Evolutionary conservation across 345 rosid genomes (phyloP), one percentile per base, ranked within the genome.

Genomic region (Pugionium cornutum): DNA sequence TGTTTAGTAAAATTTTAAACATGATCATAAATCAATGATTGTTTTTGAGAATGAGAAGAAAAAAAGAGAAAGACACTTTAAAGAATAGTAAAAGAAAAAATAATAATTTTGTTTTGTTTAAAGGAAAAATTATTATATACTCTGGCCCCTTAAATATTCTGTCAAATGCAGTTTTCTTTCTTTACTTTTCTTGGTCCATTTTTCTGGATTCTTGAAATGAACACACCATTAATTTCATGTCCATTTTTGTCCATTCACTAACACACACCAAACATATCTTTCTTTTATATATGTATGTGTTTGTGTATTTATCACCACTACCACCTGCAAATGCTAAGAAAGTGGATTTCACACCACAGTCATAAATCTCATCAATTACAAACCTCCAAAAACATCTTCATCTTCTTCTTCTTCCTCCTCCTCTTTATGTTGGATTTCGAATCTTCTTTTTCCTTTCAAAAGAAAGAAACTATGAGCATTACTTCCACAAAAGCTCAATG

Each of bases 281-380:
- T 11, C 43, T 61, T 62, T 30, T 33, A 1, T 35, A 28, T 51
- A 1, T 50, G 3, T 43, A 30, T 67, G 30, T 68, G n/a, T 67
- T 4, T 58, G 28, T 6, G 10, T 37, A 37, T 4, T 4, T 37
- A 6, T 37, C 62, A 85, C 77, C 75, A 68, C 53, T 64, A 84
- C 69, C 74, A 67, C 76, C 85, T 79, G 76, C 82, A 78, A 83
- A 78, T 66, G 84, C 58, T 70, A 43, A 75, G 81, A 75, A 79
- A 74, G 79, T 83, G 84, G 92, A 72, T 52, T 67, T 66, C 77
- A 88, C 88, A 83, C 78, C 5, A 27, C 67, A 63, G 73, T 62
- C 76, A 55, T 62, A 61, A 65, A 36, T 69, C 70, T 66, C 75
- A 66, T 68, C 71, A 55, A 67, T 54, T 72, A 73, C 68, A 59